Percentiles rank a stretch among this genome's conserved stretches.
phyloP scores from a whole-genome alignment of 805 yeast genomes.

The Saccharomycopsis amapae region DNA sequence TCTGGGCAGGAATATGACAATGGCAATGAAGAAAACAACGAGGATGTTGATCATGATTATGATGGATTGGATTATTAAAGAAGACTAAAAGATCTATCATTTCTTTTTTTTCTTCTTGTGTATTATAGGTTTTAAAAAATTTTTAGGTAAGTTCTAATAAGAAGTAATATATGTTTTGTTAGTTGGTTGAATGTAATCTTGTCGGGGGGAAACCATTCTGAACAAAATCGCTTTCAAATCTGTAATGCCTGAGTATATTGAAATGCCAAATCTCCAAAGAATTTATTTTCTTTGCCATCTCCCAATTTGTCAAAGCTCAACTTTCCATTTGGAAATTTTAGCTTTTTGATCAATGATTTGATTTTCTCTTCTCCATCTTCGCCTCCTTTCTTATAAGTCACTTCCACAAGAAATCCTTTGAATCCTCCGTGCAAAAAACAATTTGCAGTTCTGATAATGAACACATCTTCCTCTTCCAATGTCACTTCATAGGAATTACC shows the following conservation, averaged over 20 bases:
- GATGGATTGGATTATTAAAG: not conserved
- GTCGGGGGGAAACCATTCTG: too few species aligned
- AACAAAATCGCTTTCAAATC: not conserved
- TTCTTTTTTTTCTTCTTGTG: too few species aligned
- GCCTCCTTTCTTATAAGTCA: conserved; percentile 22
- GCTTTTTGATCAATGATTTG: conserved; percentile 27
- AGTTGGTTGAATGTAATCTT: too few species aligned
- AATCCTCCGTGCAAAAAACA: conserved; percentile 68
- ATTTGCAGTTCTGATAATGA: conserved; percentile 58
- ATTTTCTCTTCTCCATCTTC: conserved; percentile 24
- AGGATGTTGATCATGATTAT: not conserved
- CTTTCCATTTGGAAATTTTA: conserved; percentile 36
- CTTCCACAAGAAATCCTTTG: conserved; percentile 60
- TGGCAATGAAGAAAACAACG: not conserved
- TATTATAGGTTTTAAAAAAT: too few species aligned
- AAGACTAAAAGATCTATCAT: too few species aligned
- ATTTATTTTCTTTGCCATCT: conserved; percentile 11
- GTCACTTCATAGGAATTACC: conserved; percentile 58
- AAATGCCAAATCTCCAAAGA: conserved; percentile 17
- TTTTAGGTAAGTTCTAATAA: too few species aligned
- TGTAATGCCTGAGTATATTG: conserved; percentile 20
- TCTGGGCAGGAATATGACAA: not conserved
- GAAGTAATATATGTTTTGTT: too few species aligned
- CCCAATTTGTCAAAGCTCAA: conserved; percentile 31
- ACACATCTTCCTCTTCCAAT: conserved; percentile 18